Evolutionary conservation across 768 basidiomycete species (phyloP).

Genomic region (Dentipellis sp.): DNA sequence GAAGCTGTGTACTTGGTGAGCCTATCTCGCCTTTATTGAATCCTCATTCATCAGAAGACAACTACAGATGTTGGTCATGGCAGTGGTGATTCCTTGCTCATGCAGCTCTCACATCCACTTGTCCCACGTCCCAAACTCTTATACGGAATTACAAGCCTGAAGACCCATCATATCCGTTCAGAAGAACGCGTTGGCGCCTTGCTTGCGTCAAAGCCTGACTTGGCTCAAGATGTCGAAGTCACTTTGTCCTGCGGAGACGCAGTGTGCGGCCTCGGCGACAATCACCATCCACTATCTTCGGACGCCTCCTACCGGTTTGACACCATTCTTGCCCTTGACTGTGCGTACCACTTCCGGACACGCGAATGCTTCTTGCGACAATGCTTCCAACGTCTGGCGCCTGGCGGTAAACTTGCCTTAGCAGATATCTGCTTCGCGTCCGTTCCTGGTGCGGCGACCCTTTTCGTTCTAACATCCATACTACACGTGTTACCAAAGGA

Average conservation of each 20-base stretch:
- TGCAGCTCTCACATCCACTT: conserved; percentile 37
- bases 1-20: conserved; percentile 46
- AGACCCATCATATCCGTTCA: conserved; percentile 38
- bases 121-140: conserved; percentile 39
- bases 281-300: conserved; percentile 35
- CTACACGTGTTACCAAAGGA: conserved; percentile 30
- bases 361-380: conserved; percentile 45
- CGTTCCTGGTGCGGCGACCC: conserved; percentile 9
- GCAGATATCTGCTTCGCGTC: conserved; percentile 50
- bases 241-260: conserved; percentile 42
- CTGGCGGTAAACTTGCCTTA: conserved; percentile 45
- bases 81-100: conserved; percentile 50
- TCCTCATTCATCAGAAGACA: conserved; percentile 1
- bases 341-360: conserved; percentile 59
- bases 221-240: conserved; percentile 21
- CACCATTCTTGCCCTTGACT: conserved; percentile 52
- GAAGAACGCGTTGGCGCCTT: conserved; percentile 25
- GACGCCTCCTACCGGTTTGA: conserved; percentile 27
- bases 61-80: conserved; percentile 57
- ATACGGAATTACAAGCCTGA: conserved; percentile 50
- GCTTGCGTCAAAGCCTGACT: conserved; percentile 2
- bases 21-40: not conserved
- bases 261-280: conserved; percentile 23
- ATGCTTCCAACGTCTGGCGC: conserved; percentile 32
- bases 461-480: conserved; percentile 24